Conservation (phyloP, 352 stramenopile species). For the Phytophthora quininea region DNA sequence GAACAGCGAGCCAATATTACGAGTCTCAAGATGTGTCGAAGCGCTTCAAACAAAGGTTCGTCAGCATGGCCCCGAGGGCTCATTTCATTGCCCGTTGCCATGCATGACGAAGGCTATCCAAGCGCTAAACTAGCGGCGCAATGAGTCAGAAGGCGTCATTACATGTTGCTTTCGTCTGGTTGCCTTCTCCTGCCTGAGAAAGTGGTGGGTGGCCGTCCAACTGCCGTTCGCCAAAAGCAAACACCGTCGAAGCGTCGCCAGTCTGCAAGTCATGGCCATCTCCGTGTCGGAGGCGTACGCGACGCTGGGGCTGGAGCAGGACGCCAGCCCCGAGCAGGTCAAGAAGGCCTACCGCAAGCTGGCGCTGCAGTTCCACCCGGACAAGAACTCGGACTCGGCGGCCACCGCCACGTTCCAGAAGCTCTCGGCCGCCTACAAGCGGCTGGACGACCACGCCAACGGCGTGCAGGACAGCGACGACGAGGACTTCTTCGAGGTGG, state of each 20-base stretch:
- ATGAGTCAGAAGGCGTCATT: too few species aligned
- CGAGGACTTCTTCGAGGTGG: conserved; percentile 18
- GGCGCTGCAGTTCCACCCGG: conserved; percentile 71
- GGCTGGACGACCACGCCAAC: conserved; percentile 59
- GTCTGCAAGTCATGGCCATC: conserved; percentile 26
- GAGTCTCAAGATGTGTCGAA: not conserved
- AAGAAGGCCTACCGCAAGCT: conserved; percentile 68
- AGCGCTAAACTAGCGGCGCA: too few species aligned
- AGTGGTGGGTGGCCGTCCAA: too few species aligned
- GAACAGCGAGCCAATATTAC: not conserved
- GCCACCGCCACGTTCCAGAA: conserved; percentile 77
- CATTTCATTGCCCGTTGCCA: too few species aligned
- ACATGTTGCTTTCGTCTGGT: too few species aligned
- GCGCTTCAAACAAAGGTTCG: too few species aligned
- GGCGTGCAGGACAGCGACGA: conserved; percentile 21
- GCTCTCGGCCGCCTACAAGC: conserved; percentile 74
- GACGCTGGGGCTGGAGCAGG: conserved; percentile 46
- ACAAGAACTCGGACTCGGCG: conserved; percentile 66
- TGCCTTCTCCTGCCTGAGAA: too few species aligned
- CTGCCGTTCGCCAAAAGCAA: too few species aligned
- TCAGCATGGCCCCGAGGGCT: too few species aligned
- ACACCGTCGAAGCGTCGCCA: too few species aligned
- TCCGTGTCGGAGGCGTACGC: conserved; percentile 51
- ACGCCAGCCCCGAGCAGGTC: conserved; percentile 51
- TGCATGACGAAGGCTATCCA: too few species aligned